A percentile compares a stretch with the other conserved stretches of the same genome.
Conservation (phyloP, 495 filamentous ascomycete genomes). For the Penicillium tannophilum region DNA sequence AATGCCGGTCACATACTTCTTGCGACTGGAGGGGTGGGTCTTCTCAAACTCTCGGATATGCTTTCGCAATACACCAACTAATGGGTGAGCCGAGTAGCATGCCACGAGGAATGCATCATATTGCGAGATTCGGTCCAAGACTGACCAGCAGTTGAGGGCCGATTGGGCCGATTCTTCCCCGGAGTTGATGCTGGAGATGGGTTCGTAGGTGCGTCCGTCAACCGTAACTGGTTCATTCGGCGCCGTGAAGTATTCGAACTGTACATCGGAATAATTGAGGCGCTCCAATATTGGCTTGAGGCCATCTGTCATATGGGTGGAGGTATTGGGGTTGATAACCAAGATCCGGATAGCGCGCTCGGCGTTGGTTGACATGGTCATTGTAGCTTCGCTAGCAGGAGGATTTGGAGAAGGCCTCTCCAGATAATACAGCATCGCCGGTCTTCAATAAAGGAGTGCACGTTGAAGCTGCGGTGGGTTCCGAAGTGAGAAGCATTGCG, state of each 20-base stretch:
- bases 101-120: constrained; percentile 82
- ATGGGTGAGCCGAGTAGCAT: constrained; percentile 87
- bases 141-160: constrained; percentile 58
- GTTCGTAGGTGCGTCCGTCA: constrained; percentile 31
- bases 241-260: constrained; percentile 59
- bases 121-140: constrained; percentile 53
- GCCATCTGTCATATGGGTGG: constrained; percentile 74
- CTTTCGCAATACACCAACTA: constrained; percentile 63
- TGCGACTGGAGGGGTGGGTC: constrained; percentile 17
- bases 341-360: constrained; percentile 55
- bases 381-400: not conserved
- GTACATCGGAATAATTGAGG: constrained; percentile 50
- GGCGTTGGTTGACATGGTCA: constrained; percentile 20
- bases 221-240: constrained; percentile 37
- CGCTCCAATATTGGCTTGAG: constrained; percentile 64
- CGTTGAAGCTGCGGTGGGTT: constrained; percentile 3
- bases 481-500: constrained; percentile 7
- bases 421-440: not conserved
- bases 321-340: constrained; percentile 92
- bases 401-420: not conserved
- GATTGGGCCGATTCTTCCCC: constrained; percentile 52
- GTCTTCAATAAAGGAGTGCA: not conserved
- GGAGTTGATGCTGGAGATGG: constrained; percentile 50
- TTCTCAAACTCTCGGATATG: constrained; percentile 33
- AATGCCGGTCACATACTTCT: constrained; percentile 75